Conservation (phyloP, 805 yeast species). For the Pichia heedii region DNA sequence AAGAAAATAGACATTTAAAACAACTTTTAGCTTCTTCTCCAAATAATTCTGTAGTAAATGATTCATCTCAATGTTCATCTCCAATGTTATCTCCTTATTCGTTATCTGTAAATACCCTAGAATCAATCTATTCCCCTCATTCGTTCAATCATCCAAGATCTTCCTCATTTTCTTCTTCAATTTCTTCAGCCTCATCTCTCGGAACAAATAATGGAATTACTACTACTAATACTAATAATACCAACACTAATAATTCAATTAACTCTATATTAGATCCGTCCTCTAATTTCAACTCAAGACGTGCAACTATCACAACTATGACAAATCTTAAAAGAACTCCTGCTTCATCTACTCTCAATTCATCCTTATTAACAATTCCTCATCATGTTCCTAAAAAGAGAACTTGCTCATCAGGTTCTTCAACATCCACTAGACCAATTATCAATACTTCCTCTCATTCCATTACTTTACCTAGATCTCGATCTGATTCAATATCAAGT, state of each 20-base stretch:
- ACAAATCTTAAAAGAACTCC: slow-evolving; percentile 19
- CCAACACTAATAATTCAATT: slow-evolving; percentile 6
- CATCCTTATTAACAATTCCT: slow-evolving; percentile 4
- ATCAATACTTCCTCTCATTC: background rate
- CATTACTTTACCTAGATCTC: background rate
- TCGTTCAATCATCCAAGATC: slow-evolving; percentile 1
- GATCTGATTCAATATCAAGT: background rate
- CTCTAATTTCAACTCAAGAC: slow-evolving; percentile 13
- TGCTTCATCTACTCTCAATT: background rate
- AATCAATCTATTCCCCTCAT: background rate
- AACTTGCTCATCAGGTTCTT: background rate
- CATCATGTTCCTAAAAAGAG: background rate
- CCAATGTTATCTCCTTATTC: background rate
- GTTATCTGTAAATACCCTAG: background rate
- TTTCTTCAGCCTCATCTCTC: slow-evolving; percentile 3
- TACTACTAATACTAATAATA: slow-evolving; percentile 1
- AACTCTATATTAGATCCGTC: background rate
- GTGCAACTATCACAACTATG: slow-evolving; percentile 18
- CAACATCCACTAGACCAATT: slow-evolving; percentile 8
- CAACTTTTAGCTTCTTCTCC: slow-evolving; percentile 16
- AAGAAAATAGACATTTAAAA: slow-evolving; percentile 40
- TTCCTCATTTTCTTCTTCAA: slow-evolving; percentile 16
- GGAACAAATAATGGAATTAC: slow-evolving; percentile 3
- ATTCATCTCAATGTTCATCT: slow-evolving; percentile 3
- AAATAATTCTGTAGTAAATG: slow-evolving; percentile 2